These are phyloP conservation scores for Brettanomyces anomalus DNA, from an alignment of 805 yeast species.

Conservation along the genomic window DNA sequence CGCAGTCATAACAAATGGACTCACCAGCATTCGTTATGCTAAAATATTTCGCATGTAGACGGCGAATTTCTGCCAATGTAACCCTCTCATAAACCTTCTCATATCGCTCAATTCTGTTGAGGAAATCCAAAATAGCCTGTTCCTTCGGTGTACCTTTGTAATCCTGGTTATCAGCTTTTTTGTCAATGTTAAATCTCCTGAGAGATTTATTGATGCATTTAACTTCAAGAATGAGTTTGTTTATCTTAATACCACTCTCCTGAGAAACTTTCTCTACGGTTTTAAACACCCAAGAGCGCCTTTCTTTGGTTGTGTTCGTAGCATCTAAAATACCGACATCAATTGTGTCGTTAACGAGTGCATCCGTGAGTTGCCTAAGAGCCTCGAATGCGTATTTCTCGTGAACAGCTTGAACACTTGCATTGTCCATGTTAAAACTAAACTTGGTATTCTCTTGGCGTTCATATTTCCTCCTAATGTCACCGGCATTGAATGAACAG, in stretches of 20 bases:
- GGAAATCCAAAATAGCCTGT: constrained; percentile 49
- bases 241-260: constrained; percentile 29
- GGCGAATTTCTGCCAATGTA: constrained; percentile 24
- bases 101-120: constrained; percentile 46
- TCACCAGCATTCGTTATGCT: constrained; percentile 28
- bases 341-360: constrained; percentile 67
- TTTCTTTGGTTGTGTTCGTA: constrained; percentile 44
- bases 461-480: constrained; percentile 34
- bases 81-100: constrained; percentile 30
- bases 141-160: constrained; percentile 44
- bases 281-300: constrained; percentile 48
- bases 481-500: constrained; percentile 42
- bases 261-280: constrained; percentile 46
- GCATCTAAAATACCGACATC: constrained; percentile 88
- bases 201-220: constrained; percentile 45
- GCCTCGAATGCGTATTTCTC: constrained; percentile 96
- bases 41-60: constrained; percentile 20
- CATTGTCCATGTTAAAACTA: constrained; percentile 19
- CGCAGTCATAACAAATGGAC: constrained; percentile 25
- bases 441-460: constrained; percentile 13
- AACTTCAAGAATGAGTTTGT: constrained; percentile 50
- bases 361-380: constrained; percentile 64
- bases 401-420: constrained; percentile 45
- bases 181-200: constrained; percentile 51
- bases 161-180: constrained; percentile 55